phyloP scores from a whole-genome alignment of 345 rosid species.

The Trapa incisa region DNA sequence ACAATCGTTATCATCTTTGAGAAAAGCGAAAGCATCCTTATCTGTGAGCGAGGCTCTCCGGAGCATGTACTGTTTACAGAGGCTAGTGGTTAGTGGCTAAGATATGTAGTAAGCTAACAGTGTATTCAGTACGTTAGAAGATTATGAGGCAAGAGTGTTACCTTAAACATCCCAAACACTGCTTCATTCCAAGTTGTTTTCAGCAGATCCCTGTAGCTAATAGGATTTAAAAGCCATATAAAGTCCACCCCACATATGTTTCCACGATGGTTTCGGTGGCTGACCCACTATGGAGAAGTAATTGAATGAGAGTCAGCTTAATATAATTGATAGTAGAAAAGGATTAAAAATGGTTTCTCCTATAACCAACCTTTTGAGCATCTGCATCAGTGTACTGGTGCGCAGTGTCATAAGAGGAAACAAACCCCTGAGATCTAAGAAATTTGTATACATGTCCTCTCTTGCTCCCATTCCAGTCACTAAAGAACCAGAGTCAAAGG shows the following conservation, averaged over 20 bases:
- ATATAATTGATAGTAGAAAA: neutral
- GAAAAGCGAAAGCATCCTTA: constrained; percentile 59
- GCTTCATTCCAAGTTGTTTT: constrained; percentile 91
- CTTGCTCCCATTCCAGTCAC: constrained; percentile 99
- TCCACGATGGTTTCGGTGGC: constrained; percentile 93
- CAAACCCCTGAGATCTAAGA: constrained; percentile 84
- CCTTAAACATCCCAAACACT: constrained; percentile 96
- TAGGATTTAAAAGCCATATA: constrained; percentile 94
- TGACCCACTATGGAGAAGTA: constrained; percentile 64
- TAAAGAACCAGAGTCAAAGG: constrained; percentile 16
- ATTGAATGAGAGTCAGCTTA: neutral
- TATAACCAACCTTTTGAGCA: constrained; percentile 64
- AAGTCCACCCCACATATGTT: constrained; percentile 97
- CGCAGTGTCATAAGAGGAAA: constrained; percentile 86
- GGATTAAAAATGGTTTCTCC: neutral
- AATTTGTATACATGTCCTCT: constrained; percentile 93
- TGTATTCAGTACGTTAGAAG: constrained; percentile 1
- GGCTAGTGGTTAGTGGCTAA: constrained; percentile 11
- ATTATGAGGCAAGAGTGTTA: constrained; percentile 8
- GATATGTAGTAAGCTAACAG: neutral
- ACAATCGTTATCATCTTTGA: constrained; percentile 42
- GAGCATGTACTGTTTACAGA: constrained; percentile 41
- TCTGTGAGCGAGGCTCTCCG: constrained; percentile 60
- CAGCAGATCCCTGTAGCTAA: constrained; percentile 47
- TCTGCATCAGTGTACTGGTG: constrained; percentile 84